Conservation (phyloP, 371 early-diverging fungal genomes). For the Mortierella sp. region DNA sequence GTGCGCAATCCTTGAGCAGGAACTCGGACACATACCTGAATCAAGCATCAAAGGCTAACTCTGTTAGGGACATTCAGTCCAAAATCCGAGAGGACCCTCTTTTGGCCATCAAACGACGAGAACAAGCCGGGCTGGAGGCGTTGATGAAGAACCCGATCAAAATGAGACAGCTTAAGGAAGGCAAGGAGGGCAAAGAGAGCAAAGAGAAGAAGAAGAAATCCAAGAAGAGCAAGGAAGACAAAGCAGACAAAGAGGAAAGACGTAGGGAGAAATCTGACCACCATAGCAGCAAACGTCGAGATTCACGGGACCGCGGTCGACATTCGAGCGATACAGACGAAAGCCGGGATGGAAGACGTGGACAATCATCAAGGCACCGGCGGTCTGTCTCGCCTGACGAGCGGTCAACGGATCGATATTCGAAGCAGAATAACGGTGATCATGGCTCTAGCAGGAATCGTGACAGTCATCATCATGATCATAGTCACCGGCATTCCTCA, state of each 20-base stretch:
- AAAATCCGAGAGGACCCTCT: slow-evolving; percentile 95
- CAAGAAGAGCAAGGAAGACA: slow-evolving; percentile 33
- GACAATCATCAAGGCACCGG: slow-evolving; percentile 23
- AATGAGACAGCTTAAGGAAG: slow-evolving; percentile 66
- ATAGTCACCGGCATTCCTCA: slow-evolving; percentile 4
- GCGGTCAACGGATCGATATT: slow-evolving; percentile 2
- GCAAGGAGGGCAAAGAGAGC: slow-evolving; percentile 56
- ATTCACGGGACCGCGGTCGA: slow-evolving; percentile 13
- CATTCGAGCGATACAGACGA: slow-evolving; percentile 8
- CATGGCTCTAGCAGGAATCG: neutral
- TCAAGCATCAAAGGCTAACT: slow-evolving; percentile 75
- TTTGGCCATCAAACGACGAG: slow-evolving; percentile 84
- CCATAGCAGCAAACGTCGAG: slow-evolving; percentile 27
- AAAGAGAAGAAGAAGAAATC: slow-evolving; percentile 56
- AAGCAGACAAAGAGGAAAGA: slow-evolving; percentile 22
- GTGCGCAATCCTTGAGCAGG: slow-evolving; percentile 57
- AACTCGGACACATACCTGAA: slow-evolving; percentile 53
- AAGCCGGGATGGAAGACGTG: slow-evolving; percentile 1
- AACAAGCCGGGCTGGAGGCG: slow-evolving; percentile 83
- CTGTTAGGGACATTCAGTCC: slow-evolving; percentile 79
- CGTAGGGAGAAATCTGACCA: slow-evolving; percentile 22
- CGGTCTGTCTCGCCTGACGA: slow-evolving; percentile 6
- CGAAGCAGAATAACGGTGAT: slow-evolving; percentile 5
- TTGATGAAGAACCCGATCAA: slow-evolving; percentile 81
- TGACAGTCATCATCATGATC: neutral